Evolutionary conservation across 2,329 filamentous ascomycete genomes (phyloP).

Genomic region (Diaporthe velutina): DNA sequence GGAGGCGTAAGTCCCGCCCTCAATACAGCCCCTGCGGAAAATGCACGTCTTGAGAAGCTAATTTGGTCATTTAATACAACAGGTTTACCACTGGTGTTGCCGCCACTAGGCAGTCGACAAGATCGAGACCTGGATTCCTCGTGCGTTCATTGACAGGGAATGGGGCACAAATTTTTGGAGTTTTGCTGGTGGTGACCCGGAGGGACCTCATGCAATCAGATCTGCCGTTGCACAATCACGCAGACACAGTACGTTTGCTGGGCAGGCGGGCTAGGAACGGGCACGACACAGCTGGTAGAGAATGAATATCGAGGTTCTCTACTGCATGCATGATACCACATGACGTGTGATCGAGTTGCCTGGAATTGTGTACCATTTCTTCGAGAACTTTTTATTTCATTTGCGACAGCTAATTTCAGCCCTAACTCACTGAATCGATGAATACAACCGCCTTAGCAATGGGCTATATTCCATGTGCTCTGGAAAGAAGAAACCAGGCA

Average conservation of each 20-base stretch:
- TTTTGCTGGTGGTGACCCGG: not conserved
- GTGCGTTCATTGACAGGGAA: not conserved
- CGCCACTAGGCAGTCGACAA: not conserved
- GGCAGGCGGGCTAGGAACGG: not conserved
- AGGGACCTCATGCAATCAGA: not conserved
- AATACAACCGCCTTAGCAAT: too few relatives aligned
- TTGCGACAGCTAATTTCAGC: too few relatives aligned
- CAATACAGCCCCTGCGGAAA: too few relatives aligned
- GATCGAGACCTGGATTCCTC: not conserved
- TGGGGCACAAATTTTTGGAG: too few relatives aligned
- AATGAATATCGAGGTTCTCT: not conserved
- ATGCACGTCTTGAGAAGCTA: not conserved
- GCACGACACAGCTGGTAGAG: not conserved
- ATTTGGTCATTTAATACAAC: not conserved
- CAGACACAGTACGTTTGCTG: not conserved
- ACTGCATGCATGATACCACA: not conserved
- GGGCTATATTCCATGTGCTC: too few relatives aligned
- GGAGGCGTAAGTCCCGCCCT: too few relatives aligned
- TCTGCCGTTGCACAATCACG: not conserved
- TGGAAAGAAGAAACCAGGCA: too few relatives aligned
- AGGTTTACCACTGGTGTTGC: not conserved
- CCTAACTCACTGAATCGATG: too few relatives aligned
- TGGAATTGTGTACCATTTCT: not conserved
- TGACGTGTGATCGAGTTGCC: not conserved
- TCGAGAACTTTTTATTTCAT: too few relatives aligned